Evolutionary conservation across 2,329 filamentous ascomycete genomes (phyloP).

Genomic region (Fusarium nygamai): DNA sequence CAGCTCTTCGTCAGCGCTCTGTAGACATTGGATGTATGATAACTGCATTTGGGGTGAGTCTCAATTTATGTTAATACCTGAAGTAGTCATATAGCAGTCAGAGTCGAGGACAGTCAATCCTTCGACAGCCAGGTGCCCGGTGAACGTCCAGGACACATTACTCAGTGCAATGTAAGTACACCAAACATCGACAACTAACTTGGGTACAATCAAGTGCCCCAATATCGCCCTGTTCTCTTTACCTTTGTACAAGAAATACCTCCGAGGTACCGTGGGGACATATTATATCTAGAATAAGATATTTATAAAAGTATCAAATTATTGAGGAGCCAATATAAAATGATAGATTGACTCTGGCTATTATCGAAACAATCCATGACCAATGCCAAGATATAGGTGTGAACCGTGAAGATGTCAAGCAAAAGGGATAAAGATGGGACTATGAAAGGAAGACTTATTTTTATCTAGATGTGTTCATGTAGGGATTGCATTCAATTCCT

Average conservation of each 20-base stretch:
- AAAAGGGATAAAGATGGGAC: background rate
- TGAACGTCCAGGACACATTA: background rate
- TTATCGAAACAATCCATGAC: background rate
- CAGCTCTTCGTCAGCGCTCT: background rate
- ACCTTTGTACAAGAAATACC: too few relatives aligned
- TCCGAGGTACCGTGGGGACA: too few relatives aligned
- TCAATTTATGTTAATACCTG: background rate
- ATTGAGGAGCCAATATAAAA: background rate
- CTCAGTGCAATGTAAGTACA: background rate
- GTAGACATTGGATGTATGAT: background rate
- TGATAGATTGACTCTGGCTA: background rate
- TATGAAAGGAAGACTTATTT: background rate
- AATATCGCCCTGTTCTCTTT: too few relatives aligned
- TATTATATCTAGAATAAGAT: background rate
- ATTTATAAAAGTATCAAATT: background rate
- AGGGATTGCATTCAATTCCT: background rate
- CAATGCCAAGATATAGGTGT: background rate
- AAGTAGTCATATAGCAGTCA: background rate
- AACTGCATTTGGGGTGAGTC: background rate
- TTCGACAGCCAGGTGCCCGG: too few relatives aligned
- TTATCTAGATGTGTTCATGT: background rate
- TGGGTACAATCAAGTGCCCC: background rate
- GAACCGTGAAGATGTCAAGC: background rate
- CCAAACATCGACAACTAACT: background rate
- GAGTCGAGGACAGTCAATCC: background rate